Percentiles rank a stretch among this genome's conserved stretches.
Evolutionary conservation across 768 basidiomycete species (phyloP).

Genomic region (Leccinellum luteum): DNA sequence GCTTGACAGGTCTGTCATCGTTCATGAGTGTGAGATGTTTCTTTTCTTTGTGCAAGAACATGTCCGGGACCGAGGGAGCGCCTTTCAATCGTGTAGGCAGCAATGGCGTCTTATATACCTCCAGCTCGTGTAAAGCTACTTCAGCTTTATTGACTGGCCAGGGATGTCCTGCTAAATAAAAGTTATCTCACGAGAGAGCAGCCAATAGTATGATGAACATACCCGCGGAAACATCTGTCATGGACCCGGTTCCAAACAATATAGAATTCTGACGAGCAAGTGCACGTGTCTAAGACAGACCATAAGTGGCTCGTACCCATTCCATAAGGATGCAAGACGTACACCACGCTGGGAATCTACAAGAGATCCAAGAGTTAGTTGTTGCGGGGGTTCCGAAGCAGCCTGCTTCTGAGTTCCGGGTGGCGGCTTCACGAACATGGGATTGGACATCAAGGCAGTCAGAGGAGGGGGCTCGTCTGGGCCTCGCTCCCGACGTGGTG

Average conservation of each 20-base stretch:
- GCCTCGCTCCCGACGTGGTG: slow-evolving; percentile 44
- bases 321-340: slow-evolving; percentile 26
- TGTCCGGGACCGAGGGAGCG: slow-evolving; percentile 49
- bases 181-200: slow-evolving; percentile 16
- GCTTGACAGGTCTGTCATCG: slow-evolving; percentile 50
- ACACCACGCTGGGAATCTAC: slow-evolving; percentile 56
- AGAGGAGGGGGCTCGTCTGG: slow-evolving; percentile 71
- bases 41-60: slow-evolving; percentile 55
- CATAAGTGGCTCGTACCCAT: slow-evolving; percentile 1
- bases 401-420: slow-evolving; percentile 24
- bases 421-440: slow-evolving; percentile 68
- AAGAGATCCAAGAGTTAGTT: slow-evolving; percentile 56
- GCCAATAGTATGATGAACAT: slow-evolving; percentile 16
- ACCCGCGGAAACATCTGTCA: slow-evolving; percentile 33
- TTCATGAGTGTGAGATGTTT: slow-evolving; percentile 56
- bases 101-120: slow-evolving; percentile 77
- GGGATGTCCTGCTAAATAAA: slow-evolving; percentile 21
- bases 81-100: slow-evolving; percentile 55
- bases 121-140: slow-evolving; percentile 66
- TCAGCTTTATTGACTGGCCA: slow-evolving; percentile 54
- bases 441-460: slow-evolving; percentile 57
- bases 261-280: slow-evolving; percentile 53
- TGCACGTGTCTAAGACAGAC: slow-evolving; percentile 41
- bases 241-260: slow-evolving; percentile 42
- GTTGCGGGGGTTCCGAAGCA: slow-evolving; percentile 26